These are phyloP conservation scores for Centella asiatica DNA, from an alignment of 129 eudicot genomes.

Conservation along the genomic window DNA sequence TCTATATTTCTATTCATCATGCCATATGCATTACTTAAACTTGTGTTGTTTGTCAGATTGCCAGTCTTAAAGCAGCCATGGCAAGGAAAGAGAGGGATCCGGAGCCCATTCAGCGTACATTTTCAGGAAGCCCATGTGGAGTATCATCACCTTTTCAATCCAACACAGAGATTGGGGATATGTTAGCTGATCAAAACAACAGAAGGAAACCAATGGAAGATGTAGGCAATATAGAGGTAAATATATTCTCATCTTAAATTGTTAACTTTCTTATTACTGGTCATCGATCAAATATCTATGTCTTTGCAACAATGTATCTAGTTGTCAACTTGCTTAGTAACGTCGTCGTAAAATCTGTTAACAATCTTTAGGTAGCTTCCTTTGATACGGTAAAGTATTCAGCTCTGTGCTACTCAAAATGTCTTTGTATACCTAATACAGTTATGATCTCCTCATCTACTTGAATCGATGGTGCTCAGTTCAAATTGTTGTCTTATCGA, in stretches of 20 bases:
- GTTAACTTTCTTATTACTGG: background rate
- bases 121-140: conserved; percentile 59
- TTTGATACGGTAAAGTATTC: background rate
- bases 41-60: conserved; percentile 44
- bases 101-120: conserved; percentile 30
- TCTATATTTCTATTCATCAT: background rate
- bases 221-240: conserved; percentile 73
- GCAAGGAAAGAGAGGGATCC: conserved; percentile 70
- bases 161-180: conserved; percentile 28
- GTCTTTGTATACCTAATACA: background rate
- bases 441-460: too few relatives aligned
- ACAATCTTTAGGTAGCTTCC: background rate
- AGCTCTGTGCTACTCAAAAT: background rate
- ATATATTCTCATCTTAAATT: background rate
- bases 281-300: background rate
- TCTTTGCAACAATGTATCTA: background rate
- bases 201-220: conserved; percentile 69
- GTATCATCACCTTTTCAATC: conserved; percentile 47
- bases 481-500: too few relatives aligned
- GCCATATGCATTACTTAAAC: background rate
- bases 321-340: background rate
- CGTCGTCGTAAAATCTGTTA: background rate
- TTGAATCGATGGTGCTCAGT: background rate
- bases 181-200: conserved; percentile 28
- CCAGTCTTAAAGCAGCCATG: conserved; percentile 80